Evolutionary conservation across 352 stramenopile genomes (phyloP).

Genomic region (Pythium folliculosum): DNA sequence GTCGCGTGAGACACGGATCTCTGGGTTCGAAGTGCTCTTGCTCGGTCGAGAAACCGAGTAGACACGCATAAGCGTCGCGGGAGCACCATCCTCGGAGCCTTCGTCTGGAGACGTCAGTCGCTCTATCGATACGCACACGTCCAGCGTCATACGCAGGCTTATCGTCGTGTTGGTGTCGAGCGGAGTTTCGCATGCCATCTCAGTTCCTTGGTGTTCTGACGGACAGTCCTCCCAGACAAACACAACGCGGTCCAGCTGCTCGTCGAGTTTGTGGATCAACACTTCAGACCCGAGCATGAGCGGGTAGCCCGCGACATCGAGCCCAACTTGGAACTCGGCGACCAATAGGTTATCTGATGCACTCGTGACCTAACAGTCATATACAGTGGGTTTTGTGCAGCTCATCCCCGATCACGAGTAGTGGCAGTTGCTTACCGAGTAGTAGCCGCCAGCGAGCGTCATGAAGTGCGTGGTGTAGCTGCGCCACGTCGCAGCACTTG

Average conservation of each 20-base stretch:
- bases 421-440: not conserved
- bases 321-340: not conserved
- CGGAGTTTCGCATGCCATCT: too few species aligned
- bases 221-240: constrained; percentile 1
- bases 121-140: constrained; percentile 4
- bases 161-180: too few species aligned
- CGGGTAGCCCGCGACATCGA: not conserved
- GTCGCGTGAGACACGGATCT: not conserved
- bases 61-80: not conserved
- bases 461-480: not conserved
- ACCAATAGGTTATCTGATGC: not conserved
- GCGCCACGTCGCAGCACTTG: not conserved
- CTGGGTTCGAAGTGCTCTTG: not conserved
- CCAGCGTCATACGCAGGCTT: not conserved
- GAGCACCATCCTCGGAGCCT: not conserved
- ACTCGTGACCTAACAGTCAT: not conserved
- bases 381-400: too few species aligned
- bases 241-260: not conserved
- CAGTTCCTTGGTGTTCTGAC: not conserved
- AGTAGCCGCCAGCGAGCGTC: not conserved
- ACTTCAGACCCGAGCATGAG: not conserved
- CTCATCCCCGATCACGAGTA: too few species aligned
- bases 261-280: not conserved
- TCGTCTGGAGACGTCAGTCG: not conserved
- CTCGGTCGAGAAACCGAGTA: not conserved